Percentiles rank a stretch among this genome's conserved stretches.
phyloP scores from a whole-genome alignment of 257 asterid genomes.

The Solanum pennellii region DNA sequence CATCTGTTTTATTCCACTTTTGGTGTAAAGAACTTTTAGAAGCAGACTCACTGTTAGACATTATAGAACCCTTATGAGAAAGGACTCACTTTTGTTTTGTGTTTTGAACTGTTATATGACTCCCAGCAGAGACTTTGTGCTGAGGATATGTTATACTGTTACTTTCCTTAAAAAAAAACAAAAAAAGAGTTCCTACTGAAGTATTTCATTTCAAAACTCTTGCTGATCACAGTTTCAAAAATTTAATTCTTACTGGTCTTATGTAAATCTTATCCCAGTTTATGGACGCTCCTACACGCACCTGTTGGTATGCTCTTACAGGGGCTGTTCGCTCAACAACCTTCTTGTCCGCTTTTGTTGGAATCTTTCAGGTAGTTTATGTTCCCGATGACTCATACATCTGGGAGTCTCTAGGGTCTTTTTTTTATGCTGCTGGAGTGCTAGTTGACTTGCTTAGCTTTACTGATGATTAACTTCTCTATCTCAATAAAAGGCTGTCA shows the following conservation, averaged over 20 bases:
- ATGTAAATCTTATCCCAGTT: slow-evolving; percentile 35
- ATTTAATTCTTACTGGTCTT: neutral
- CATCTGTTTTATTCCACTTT: neutral
- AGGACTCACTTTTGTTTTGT: neutral
- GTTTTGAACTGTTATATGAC: neutral
- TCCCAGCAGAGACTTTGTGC: neutral
- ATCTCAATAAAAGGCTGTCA: slow-evolving; percentile 54
- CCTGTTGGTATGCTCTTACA: slow-evolving; percentile 80
- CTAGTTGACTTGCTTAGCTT: neutral
- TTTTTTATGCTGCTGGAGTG: neutral
- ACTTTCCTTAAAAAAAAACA: neutral
- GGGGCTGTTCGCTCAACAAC: slow-evolving; percentile 93
- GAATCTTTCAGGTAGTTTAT: slow-evolving; percentile 79
- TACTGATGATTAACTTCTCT: slow-evolving; percentile 33
- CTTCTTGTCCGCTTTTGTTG: slow-evolving; percentile 93
- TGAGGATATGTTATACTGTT: neutral
- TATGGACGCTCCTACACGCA: slow-evolving; percentile 83
- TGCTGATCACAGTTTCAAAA: neutral
- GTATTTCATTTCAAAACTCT: neutral
- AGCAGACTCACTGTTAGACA: neutral
- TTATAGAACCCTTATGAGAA: neutral
- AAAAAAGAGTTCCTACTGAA: neutral
- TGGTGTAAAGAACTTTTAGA: neutral
- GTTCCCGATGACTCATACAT: neutral
- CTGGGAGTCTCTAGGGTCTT: neutral